Percentiles rank a stretch among this genome's conserved stretches.
Evolutionary conservation across 2,329 filamentous ascomycete species (phyloP).

Genomic region (Penicillium sp.): DNA sequence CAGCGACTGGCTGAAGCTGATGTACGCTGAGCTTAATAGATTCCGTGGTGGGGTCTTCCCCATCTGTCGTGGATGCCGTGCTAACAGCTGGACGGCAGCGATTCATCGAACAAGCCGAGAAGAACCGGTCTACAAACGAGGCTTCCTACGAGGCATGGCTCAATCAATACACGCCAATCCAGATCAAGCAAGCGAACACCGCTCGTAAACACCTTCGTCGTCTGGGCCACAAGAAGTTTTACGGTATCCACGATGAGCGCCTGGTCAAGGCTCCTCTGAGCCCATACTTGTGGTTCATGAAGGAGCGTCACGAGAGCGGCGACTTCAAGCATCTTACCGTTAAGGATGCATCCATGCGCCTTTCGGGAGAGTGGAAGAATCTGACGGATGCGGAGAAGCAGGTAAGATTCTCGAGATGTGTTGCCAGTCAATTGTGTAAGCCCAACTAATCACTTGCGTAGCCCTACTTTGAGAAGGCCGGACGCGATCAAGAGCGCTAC

Average conservation of each 20-base stretch:
- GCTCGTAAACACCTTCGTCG: constrained; percentile 44
- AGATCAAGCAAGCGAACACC: constrained; percentile 55
- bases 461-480: constrained; percentile 23
- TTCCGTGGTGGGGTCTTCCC: not conserved
- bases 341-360: constrained; percentile 27
- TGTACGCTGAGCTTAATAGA: constrained; percentile 9
- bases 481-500: constrained; percentile 30
- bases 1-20: constrained; percentile 18
- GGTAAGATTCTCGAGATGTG: constrained; percentile 20
- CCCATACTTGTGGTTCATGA: constrained; percentile 41
- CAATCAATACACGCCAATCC: constrained; percentile 46
- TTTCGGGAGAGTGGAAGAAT: constrained; percentile 22
- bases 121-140: constrained; percentile 41
- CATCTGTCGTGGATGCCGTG: not conserved
- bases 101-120: constrained; percentile 47
- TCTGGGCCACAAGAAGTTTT: constrained; percentile 16
- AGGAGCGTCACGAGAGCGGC: constrained; percentile 41
- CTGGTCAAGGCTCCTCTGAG: constrained; percentile 40
- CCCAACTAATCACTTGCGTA: constrained; percentile 13
- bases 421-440: not conserved
- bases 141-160: constrained; percentile 51
- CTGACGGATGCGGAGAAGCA: constrained; percentile 31
- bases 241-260: constrained; percentile 50
- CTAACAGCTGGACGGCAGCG: constrained; percentile 37
- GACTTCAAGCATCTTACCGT: constrained; percentile 47